Base-by-base conservation (phyloP, 352 stramenopile genomes). In the Plasmopara muralis region DNA sequence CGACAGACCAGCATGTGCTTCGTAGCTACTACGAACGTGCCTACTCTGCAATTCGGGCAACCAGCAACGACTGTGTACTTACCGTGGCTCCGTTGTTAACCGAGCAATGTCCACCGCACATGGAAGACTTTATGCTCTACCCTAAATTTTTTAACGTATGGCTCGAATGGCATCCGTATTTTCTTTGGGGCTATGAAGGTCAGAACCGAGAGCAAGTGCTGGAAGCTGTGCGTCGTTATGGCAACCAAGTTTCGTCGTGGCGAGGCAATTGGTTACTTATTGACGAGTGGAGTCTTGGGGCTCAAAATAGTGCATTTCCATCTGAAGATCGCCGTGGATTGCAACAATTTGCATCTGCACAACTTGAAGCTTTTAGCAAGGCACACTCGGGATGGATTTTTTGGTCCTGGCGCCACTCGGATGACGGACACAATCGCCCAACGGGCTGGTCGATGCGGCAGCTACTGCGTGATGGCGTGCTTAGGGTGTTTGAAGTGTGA, bases 81-180 rank as follows among this genome's bases (percentile, higher is more conserved):
- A 82, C 57, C 10, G 58, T 89, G 15, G 55, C 69, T 18, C 80
- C 83, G 0, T 39, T 87, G 39, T 52, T 91, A 47, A 83, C 62
- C 29, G 65, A 84, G 41, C 78, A 90, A 30, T 50, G 50, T 8
- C 71, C 77, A 0, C 67, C 71, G 9, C 57, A 57, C n/a, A 81
- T 89, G 68, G 69, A 71, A 20, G 74, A 74, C 30, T 72, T 91
- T 31, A 74, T 91, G 67, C 48, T 60, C 16, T 73, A 66, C n/a
- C 70, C 74, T 0, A 60, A 57, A 31, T 84, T 72, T 46, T 70
- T 43, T n/a, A 93, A 93, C 33, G 79, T 93, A 18, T 93, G 83
- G 83, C 70, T 87, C 57, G 83, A 93, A 47, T 93, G 81, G 81
- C 83, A 93, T 47, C 77, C 64, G 41, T 93, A 93, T 66, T 91